phyloP scores from a whole-genome alignment of 2,329 filamentous ascomycete species.

The Colletotrichum neosansevieriae region DNA sequence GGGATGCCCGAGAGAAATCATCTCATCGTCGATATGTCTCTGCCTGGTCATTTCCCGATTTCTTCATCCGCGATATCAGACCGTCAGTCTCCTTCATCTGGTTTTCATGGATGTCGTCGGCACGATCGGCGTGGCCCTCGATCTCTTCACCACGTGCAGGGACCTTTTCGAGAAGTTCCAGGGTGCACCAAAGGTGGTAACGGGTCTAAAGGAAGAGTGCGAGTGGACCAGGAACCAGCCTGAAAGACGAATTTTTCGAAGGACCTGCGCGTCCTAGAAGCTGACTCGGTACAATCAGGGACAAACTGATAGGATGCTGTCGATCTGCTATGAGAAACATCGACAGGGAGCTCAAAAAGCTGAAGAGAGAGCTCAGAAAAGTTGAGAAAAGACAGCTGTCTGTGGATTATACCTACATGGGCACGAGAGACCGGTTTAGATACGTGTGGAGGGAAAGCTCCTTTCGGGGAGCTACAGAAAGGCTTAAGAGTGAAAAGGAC shows the following conservation, averaged over 20 bases:
- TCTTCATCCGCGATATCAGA: too few relatives aligned
- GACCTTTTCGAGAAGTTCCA: slow-evolving; percentile 21
- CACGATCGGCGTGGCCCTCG: slow-evolving; percentile 5
- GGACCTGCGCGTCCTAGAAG: neutral
- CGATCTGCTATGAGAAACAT: slow-evolving; percentile 2
- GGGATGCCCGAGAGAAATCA: too few relatives aligned
- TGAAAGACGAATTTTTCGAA: neutral
- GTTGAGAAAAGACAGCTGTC: neutral
- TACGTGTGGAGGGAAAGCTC: too few relatives aligned
- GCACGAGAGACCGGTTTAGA: too few relatives aligned
- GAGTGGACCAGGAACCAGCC: neutral
- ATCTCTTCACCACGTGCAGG: slow-evolving; percentile 16
- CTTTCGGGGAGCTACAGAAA: neutral
- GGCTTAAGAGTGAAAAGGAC: too few relatives aligned
- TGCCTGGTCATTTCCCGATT: too few relatives aligned
- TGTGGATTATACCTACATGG: too few relatives aligned
- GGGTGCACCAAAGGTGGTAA: slow-evolving; percentile 15
- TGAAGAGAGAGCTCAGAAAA: slow-evolving; percentile 11
- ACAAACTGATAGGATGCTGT: neutral
- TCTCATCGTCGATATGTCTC: too few relatives aligned
- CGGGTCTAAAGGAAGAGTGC: slow-evolving; percentile 14
- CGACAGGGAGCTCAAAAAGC: neutral
- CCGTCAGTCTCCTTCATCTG: too few relatives aligned
- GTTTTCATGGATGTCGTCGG: slow-evolving; percentile 22
- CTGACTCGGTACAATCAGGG: neutral